Conservation (phyloP, 2,329 filamentous ascomycete species). For the Colletotrichum chlorophyti region DNA sequence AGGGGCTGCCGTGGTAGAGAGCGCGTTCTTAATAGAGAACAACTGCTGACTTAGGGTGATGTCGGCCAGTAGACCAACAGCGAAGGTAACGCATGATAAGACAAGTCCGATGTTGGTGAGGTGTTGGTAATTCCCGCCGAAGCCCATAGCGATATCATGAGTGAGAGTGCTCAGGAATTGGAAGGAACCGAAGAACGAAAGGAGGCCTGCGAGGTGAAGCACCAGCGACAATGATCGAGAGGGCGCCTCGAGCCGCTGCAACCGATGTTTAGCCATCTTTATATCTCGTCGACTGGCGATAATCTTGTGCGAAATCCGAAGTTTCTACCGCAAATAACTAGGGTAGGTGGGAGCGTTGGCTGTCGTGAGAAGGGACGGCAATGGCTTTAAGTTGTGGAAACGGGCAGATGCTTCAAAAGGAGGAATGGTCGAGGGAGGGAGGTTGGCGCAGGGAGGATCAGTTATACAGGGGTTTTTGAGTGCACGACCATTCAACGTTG, state of each 20-base stretch:
- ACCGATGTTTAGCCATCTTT: conserved; percentile 59
- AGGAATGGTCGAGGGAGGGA: conserved; percentile 13
- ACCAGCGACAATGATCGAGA: conserved; percentile 68
- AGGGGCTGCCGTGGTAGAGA: conserved; percentile 71
- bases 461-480: no score
- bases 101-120: conserved; percentile 76
- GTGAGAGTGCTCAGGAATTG: conserved; percentile 57
- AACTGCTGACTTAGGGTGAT: conserved; percentile 62
- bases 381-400: not conserved
- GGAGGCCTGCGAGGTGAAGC: conserved; percentile 63
- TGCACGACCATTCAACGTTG: no score
- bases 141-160: conserved; percentile 61
- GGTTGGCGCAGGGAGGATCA: conserved; percentile 17
- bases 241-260: conserved; percentile 72
- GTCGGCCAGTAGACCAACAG: conserved; percentile 68
- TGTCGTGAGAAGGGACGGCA: conserved; percentile 9
- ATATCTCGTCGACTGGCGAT: not conserved
- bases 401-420: not conserved
- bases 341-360: not conserved
- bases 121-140: conserved; percentile 74
- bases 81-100: conserved; percentile 67
- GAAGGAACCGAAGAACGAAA: conserved; percentile 61
- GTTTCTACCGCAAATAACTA: no score
- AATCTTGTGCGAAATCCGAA: not conserved
- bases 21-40: conserved; percentile 71